Conservation (phyloP, 163 green algal genomes). For the Coccomyxa subellipsoidea region DNA sequence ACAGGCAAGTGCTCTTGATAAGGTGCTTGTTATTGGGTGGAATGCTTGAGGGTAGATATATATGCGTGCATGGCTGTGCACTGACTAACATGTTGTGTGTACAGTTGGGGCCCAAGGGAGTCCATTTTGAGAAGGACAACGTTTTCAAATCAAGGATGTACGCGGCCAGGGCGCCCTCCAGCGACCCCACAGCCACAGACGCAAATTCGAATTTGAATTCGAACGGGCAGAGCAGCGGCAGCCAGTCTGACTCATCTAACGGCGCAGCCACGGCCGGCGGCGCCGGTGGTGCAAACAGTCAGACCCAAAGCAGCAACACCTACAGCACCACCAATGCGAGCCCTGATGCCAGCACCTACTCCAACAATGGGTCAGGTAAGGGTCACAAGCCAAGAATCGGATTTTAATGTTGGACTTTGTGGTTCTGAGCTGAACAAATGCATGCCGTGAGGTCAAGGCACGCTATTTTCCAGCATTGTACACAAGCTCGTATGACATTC, state of each 20-base stretch:
- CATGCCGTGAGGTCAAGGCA: too few species aligned
- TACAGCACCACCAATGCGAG: neutral
- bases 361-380: neutral
- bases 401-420: too few species aligned
- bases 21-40: too few species aligned
- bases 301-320: neutral
- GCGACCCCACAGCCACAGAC: neutral
- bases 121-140: slow-evolving; percentile 5
- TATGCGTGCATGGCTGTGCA: too few species aligned
- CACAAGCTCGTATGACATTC: too few species aligned
- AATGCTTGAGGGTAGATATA: too few species aligned
- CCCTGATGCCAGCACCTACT: neutral
- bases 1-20: too few species aligned
- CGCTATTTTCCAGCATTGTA: too few species aligned
- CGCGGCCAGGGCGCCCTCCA: neutral
- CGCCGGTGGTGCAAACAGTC: neutral
- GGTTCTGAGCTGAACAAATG: too few species aligned
- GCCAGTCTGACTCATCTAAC: neutral
- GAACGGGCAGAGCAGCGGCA: too few species aligned
- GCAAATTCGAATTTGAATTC: neutral
- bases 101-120: neutral
- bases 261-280: too few species aligned
- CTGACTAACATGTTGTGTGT: neutral
- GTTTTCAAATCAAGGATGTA: neutral
- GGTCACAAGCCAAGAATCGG: too few species aligned